Evolutionary conservation across 164 flowering plant genomes (phyloP).

Genomic region (Vitis rupestris): DNA sequence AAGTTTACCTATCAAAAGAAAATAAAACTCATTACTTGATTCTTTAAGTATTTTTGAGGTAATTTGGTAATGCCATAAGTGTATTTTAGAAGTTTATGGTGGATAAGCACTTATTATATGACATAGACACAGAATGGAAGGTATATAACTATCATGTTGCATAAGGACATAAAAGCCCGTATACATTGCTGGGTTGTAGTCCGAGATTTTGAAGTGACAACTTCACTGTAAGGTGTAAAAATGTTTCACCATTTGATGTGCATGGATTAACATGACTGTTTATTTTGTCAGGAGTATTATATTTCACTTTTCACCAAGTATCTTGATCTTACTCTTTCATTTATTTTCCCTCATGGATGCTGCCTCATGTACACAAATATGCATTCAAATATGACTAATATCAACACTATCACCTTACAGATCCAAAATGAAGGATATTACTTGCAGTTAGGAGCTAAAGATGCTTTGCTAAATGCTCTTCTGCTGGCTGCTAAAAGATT

Average conservation of each 20-base stretch:
- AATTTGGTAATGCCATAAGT: too few species aligned
- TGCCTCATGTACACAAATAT: background rate
- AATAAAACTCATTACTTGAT: too few species aligned
- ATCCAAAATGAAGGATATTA: conserved; percentile 80
- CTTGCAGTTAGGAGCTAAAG: conserved; percentile 72
- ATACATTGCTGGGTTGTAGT: background rate
- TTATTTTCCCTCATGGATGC: background rate
- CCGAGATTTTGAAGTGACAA: background rate
- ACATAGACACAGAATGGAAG: background rate
- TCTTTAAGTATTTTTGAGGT: too few species aligned
- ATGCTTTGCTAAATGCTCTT: conserved; percentile 78
- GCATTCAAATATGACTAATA: background rate
- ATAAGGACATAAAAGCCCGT: background rate
- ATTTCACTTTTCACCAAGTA: background rate
- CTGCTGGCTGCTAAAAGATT: conserved; percentile 81
- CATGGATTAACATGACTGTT: background rate
- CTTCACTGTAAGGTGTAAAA: background rate
- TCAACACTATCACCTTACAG: conserved; percentile 32
- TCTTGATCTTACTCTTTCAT: background rate
- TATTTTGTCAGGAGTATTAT: background rate
- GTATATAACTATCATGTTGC: background rate
- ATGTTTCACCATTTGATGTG: background rate
- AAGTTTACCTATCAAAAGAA: too few species aligned
- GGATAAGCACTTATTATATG: too few species aligned
- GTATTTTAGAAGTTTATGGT: too few species aligned